Evolutionary conservation across 345 rosid genomes (phyloP).

Genomic region (Brassica rapa): DNA sequence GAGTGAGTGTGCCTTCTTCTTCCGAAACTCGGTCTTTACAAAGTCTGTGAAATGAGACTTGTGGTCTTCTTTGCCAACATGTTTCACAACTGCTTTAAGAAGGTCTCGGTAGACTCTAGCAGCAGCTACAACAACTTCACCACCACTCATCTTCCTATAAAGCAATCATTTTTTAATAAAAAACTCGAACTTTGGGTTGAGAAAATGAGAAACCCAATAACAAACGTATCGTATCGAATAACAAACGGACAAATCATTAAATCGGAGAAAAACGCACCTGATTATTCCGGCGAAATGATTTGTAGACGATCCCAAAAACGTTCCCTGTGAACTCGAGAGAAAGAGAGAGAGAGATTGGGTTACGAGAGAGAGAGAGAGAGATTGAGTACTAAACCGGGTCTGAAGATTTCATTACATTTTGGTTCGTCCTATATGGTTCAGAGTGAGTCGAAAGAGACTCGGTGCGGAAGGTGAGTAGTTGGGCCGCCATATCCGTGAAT

Average conservation of each 20-base stretch:
- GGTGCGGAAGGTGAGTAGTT: neutral
- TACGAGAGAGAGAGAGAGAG: neutral
- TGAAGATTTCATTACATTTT: neutral
- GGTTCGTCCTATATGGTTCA: neutral
- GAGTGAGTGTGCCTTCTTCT: slow-evolving; percentile 45
- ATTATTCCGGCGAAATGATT: neutral
- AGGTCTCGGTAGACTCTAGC: slow-evolving; percentile 64
- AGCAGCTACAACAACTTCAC: slow-evolving; percentile 48
- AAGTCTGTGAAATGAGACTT: slow-evolving; percentile 71
- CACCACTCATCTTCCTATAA: slow-evolving; percentile 50
- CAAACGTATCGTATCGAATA: neutral
- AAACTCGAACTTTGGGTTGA: neutral
- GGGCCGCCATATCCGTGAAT: neutral
- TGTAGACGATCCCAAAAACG: neutral
- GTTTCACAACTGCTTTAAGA: slow-evolving; percentile 67
- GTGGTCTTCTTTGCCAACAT: slow-evolving; percentile 72
- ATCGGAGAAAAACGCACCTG: neutral
- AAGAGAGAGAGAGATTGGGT: too few relatives aligned
- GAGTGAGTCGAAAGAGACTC: neutral
- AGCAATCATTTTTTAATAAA: neutral
- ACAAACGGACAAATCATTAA: neutral
- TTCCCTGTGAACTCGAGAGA: too few relatives aligned
- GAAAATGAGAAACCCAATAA: neutral
- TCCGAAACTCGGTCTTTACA: slow-evolving; percentile 58
- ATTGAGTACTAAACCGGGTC: neutral